Percentiles rank a stretch among this genome's conserved stretches.
Evolutionary conservation across 129 eudicot species (phyloP).

Genomic region (Apium graveolens): DNA sequence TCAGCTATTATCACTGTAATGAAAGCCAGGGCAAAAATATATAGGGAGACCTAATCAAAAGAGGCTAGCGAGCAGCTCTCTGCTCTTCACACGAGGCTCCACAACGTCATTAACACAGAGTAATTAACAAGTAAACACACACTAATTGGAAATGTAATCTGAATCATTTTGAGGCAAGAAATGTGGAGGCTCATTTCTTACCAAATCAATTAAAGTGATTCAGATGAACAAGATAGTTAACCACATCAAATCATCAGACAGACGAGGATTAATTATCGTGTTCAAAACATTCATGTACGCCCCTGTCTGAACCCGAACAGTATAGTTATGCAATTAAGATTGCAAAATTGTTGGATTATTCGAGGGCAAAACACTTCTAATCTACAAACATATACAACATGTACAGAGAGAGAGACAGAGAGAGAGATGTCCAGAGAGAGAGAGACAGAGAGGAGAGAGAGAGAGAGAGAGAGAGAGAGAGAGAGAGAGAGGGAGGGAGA

Average conservation of each 20-base stretch:
- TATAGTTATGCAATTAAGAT: not conserved
- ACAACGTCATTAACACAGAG: too few relatives aligned
- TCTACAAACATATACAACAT: not conserved
- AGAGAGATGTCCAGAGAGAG: too few relatives aligned
- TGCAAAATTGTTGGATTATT: conserved; percentile 17
- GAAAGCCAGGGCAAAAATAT: not conserved
- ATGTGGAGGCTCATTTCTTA: not conserved
- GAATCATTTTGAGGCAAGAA: conserved; percentile 16
- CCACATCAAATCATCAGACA: not conserved
- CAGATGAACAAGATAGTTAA: not conserved
- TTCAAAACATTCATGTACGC: conserved; percentile 1
- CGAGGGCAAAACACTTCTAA: conserved; percentile 11
- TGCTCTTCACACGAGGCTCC: conserved; percentile 3
- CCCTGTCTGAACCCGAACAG: conserved; percentile 38
- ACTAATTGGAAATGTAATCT: not conserved
- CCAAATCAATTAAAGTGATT: too few relatives aligned
- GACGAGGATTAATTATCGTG: not conserved
- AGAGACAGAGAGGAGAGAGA: too few relatives aligned
- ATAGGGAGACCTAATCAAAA: conserved; percentile 3
- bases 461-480: too few relatives aligned
- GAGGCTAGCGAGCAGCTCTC: conserved; percentile 1
- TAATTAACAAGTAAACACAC: too few relatives aligned
- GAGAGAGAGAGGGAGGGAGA: too few relatives aligned
- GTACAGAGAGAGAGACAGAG: not conserved
- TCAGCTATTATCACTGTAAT: not conserved